Percentiles rank a stretch among this genome's conserved stretches.
Evolutionary conservation across 169 alveolate species (phyloP).

Genomic region (Plasmodium gaboni): DNA sequence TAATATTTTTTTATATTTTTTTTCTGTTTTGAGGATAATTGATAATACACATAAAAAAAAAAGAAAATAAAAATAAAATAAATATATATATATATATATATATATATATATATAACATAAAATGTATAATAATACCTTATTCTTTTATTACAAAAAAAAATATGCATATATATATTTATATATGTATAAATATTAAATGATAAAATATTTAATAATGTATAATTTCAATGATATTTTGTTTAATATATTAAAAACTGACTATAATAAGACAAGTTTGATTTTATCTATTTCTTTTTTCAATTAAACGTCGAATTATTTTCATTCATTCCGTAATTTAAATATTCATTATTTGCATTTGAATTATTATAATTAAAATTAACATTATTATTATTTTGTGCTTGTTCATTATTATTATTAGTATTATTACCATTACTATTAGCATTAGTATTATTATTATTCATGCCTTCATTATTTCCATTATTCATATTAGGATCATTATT

Average conservation of each 20-base stretch:
- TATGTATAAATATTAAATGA: no score
- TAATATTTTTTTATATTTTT: not conserved
- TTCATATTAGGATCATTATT: conserved; percentile 29
- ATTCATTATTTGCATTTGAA: conserved; percentile 3
- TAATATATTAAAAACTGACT: no score
- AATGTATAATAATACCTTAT: no score
- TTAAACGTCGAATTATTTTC: not conserved
- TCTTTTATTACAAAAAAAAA: no score
- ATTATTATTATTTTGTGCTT: not conserved
- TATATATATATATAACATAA: not conserved
- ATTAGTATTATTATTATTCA: not conserved
- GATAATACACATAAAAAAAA: not conserved
- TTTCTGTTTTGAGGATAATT: not conserved
- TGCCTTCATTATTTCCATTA: conserved; percentile 1
- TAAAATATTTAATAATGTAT: no score
- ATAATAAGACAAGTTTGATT: no score
- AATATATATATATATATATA: not conserved
- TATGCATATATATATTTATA: no score
- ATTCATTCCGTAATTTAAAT: conserved; percentile 6
- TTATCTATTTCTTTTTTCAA: no score
- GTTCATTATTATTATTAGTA: not conserved
- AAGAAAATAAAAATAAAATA: not conserved
- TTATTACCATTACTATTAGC: conserved; percentile 7
- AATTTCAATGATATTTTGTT: no score
- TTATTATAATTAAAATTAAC: conserved; percentile 4